A percentile compares a stretch with the other conserved stretches of the same genome.
These are phyloP conservation scores for Raddia distichophylla DNA, from an alignment of 176 grass and related monocot species.

Conservation along the genomic window DNA sequence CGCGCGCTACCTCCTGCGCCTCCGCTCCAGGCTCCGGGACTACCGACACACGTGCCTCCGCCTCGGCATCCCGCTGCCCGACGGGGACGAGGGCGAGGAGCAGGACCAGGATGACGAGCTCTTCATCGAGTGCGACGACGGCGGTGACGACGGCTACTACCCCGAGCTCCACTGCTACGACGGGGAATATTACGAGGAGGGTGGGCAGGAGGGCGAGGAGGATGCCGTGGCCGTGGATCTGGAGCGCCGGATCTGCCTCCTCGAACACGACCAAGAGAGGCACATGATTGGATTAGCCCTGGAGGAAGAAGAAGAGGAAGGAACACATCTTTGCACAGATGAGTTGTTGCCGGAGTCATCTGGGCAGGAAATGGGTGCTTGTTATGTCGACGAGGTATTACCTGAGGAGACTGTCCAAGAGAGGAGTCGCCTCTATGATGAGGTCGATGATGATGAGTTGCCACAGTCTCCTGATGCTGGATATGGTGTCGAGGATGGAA, in stretches of 20 bases:
- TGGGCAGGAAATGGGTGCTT: neutral
- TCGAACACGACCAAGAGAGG: conserved; percentile 41
- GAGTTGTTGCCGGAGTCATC: conserved; percentile 17
- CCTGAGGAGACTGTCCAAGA: conserved; percentile 27
- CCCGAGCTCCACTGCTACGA: conserved; percentile 52
- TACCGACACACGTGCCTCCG: conserved; percentile 57
- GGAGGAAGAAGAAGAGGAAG: conserved; percentile 42
- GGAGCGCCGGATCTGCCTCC: conserved; percentile 59
- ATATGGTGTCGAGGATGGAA: conserved; percentile 33
- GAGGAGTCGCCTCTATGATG: conserved; percentile 39
- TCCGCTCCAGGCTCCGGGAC: conserved; percentile 52
- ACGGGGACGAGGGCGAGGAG: conserved; percentile 44
- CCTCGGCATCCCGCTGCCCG: conserved; percentile 61
- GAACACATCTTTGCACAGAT: conserved; percentile 10
- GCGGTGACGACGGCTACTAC: neutral
- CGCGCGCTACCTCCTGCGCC: conserved; percentile 47
- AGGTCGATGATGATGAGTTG: conserved; percentile 52
- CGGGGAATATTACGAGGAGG: conserved; percentile 54
- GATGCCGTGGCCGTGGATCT: conserved; percentile 41
- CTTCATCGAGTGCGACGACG: conserved; percentile 41
- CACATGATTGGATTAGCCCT: neutral
- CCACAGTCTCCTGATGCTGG: conserved; percentile 37
- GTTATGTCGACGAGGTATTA: conserved; percentile 37
- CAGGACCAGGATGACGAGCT: conserved; percentile 32
- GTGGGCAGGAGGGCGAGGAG: conserved; percentile 18